phyloP scores from a whole-genome alignment of 164 flowering plant species.

The Piper longum region DNA sequence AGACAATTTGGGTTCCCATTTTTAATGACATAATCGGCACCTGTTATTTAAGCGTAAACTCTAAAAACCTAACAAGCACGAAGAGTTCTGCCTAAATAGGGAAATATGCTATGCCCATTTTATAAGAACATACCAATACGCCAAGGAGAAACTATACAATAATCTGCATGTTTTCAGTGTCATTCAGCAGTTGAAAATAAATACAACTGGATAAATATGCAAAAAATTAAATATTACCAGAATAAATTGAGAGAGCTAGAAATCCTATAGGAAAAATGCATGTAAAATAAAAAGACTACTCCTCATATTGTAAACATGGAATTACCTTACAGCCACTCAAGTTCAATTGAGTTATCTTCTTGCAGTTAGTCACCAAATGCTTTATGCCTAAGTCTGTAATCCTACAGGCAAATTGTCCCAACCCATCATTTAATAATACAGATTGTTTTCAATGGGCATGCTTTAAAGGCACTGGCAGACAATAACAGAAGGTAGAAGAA shows the following conservation, averaged over 20 bases:
- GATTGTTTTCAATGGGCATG: not conserved
- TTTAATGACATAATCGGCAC: not conserved
- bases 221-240: no score
- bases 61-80: not conserved
- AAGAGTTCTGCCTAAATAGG: not conserved
- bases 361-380: conserved; percentile 60
- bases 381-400: conserved; percentile 52
- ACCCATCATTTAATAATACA: conserved; percentile 2
- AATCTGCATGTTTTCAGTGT: not conserved
- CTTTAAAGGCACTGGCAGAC: not conserved
- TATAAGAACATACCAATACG: not conserved
- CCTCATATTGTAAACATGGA: not conserved
- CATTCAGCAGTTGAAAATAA: not conserved
- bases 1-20: not conserved
- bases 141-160: not conserved
- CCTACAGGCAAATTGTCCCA: conserved; percentile 25
- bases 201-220: not conserved
- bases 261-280: not conserved
- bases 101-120: not conserved
- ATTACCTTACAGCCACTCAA: conserved; percentile 93
- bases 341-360: conserved; percentile 48
- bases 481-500: not conserved
- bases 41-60: not conserved
- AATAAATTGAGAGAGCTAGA: not conserved
- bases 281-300: no score